phyloP scores from a whole-genome alignment of 768 basidiomycete genomes.

The Epithele typhae region DNA sequence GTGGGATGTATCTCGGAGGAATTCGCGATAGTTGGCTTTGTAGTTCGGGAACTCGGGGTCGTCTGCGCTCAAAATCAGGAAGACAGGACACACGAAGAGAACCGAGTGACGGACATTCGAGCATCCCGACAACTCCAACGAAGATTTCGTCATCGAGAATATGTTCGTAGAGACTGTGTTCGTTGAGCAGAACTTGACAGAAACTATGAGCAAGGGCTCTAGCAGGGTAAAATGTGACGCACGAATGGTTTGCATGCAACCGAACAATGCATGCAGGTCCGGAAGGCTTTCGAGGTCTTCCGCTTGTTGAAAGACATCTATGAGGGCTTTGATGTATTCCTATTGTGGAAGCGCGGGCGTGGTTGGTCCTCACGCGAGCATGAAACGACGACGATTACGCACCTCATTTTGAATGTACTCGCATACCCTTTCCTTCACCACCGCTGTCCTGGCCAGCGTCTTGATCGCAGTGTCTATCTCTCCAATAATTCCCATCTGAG shows the following conservation, averaged over 20 bases:
- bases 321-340: conserved; percentile 86
- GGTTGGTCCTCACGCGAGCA: conserved; percentile 1
- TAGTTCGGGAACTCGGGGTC: conserved; percentile 96
- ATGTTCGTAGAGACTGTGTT: conserved; percentile 91
- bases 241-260: conserved; percentile 94
- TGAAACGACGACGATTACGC: conserved; percentile 26
- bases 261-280: conserved; percentile 87
- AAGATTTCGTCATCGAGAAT: conserved; percentile 92
- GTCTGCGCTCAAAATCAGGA: conserved; percentile 45
- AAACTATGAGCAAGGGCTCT: conserved; percentile 46
- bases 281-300: conserved; percentile 92
- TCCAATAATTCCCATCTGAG: conserved; percentile 69
- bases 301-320: conserved; percentile 80
- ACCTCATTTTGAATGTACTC: conserved; percentile 87
- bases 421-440: conserved; percentile 79
- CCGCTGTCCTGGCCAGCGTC: conserved; percentile 63
- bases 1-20: conserved; percentile 74
- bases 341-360: conserved; percentile 28
- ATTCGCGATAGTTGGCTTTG: conserved; percentile 96
- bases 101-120: conserved; percentile 72
- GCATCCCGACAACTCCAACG: conserved; percentile 89
- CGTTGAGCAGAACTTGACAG: conserved; percentile 93
- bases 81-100: conserved; percentile 2
- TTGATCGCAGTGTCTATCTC: conserved; percentile 82
- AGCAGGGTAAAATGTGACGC: conserved; percentile 26